A percentile compares a stretch with the other conserved stretches of the same genome.
Evolutionary conservation across 202 grass and related monocot genomes (phyloP).

Genomic region (Brachypodium distachyon): DNA sequence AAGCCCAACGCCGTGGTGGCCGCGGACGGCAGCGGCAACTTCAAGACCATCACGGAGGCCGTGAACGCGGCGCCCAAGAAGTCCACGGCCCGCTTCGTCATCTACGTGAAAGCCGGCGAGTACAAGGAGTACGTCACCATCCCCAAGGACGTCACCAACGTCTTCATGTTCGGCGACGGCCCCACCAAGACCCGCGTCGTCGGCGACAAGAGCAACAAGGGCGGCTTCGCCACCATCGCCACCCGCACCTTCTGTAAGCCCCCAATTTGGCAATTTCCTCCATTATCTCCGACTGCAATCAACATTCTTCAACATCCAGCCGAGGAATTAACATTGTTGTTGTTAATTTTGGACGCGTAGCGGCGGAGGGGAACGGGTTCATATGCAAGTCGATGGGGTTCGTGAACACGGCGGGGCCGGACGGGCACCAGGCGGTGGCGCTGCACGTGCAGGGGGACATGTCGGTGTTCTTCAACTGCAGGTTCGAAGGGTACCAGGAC

Average conservation of each 20-base stretch:
- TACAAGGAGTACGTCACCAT: conserved; percentile 63
- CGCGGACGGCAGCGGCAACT: conserved; percentile 67
- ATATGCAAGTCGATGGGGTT: conserved; percentile 67
- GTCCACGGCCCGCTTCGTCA: conserved; percentile 28
- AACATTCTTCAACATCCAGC: no score
- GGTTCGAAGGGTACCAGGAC: conserved; percentile 71
- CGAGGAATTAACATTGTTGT: no score
- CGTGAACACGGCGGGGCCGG: conserved; percentile 59
- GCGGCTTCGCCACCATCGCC: conserved; percentile 33
- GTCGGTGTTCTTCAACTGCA: conserved; percentile 60
- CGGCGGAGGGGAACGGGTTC: conserved; percentile 43
- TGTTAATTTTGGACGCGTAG: no score
- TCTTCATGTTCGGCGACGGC: conserved; percentile 83
- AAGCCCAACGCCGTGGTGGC: conserved; percentile 73
- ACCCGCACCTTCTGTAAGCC: conserved; percentile 54
- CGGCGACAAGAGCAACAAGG: conserved; percentile 35
- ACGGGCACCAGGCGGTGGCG: conserved; percentile 59
- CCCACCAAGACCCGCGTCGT: conserved; percentile 24
- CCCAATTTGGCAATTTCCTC: no score
- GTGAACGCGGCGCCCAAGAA: conserved; percentile 27
- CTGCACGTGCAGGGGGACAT: conserved; percentile 44
- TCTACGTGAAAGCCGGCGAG: conserved; percentile 70
- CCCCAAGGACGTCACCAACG: conserved; percentile 26
- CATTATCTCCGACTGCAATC: no score
- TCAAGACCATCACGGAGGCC: conserved; percentile 71